Conservation (phyloP, 805 yeast genomes). For the Candida hungchunana region DNA sequence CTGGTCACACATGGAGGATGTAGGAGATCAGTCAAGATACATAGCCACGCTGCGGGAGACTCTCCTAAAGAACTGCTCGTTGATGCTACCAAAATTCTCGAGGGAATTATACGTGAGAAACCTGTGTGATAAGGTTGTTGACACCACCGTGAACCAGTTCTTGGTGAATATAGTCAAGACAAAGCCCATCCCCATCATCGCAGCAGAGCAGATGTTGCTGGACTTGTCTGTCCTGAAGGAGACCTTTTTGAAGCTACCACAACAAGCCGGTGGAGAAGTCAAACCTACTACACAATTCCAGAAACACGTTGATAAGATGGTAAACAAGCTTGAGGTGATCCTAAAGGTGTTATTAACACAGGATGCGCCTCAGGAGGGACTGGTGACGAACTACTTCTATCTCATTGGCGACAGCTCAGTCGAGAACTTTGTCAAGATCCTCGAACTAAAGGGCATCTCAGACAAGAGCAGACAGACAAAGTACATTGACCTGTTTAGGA, state of each 20-base stretch:
- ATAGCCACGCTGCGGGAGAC: constrained; percentile 51
- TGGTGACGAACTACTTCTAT: constrained; percentile 61
- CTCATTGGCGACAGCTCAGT: constrained; percentile 62
- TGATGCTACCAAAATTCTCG: constrained; percentile 54
- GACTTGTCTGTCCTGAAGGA: constrained; percentile 67
- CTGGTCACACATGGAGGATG: constrained; percentile 64
- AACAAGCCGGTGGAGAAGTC: constrained; percentile 13
- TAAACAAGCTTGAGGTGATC: constrained; percentile 51
- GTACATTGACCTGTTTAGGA: constrained; percentile 24
- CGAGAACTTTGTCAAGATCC: constrained; percentile 58
- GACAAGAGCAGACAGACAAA: constrained; percentile 21
- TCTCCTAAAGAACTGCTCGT: constrained; percentile 40
- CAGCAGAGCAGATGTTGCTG: constrained; percentile 75
- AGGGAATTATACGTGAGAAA: constrained; percentile 70
- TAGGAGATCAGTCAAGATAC: constrained; percentile 70
- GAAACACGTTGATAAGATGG: constrained; percentile 41
- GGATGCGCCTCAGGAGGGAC: constrained; percentile 56
- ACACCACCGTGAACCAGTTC: constrained; percentile 52
- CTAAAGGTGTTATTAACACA: constrained; percentile 65
- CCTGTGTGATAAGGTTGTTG: constrained; percentile 73
- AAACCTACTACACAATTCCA: constrained; percentile 29
- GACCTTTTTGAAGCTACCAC: constrained; percentile 34
- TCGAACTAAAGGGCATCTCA: constrained; percentile 56
- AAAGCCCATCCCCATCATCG: constrained; percentile 63
- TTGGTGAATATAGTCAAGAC: constrained; percentile 52